Evolutionary conservation across 768 basidiomycete species (phyloP), one percentile per base, ranked within the genome.

Genomic region (Boletus rubescentipes): DNA sequence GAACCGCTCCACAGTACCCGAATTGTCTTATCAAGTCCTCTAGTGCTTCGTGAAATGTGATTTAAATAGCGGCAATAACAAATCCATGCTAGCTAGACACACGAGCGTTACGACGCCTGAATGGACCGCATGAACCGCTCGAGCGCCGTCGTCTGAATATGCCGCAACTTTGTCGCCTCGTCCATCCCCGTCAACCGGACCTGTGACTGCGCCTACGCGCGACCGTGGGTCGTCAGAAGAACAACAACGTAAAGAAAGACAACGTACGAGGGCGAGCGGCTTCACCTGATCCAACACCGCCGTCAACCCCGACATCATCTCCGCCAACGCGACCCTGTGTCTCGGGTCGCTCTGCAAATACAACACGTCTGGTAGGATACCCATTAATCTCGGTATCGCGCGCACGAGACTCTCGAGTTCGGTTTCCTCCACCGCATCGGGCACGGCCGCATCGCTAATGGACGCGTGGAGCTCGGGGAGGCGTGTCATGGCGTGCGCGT

Each of bases 291-390:
- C 85, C 34, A 87, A 77, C 36, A 80, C 73, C 18, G 71, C 69
- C 37, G 87, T 77, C 54, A 93, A 64, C n/a, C 78, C 76, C 3
- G 80, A 74, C 43, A 85, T 79, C 87, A 93, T 92, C 61, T 85
- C 84, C 26, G 86, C 79, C 42, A 89, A 63, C 5, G 89, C 89
- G 10, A 86, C 86, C 50, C 73, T 79, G 68, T 90, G 87, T 48
- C 86, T 76, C n/a, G 77, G 69, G 59, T 91, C 83, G 37, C 72
- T 69, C 23, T 75, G 73, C 46, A 86, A 77, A 50, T 73, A 76
- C 29, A 91, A 72, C 5, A 90, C 75, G 56, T 89, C 85, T 1
- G 91, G 89, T 2, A 93, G 72, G 29, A 85, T 70, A 4, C 77
- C 77, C 50, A 93, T 83, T 30, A 91, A 73, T 61, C 77, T 83